These are phyloP conservation scores for Bretschneidera sinensis DNA, from an alignment of 345 rosid genomes.

Conservation along the genomic window DNA sequence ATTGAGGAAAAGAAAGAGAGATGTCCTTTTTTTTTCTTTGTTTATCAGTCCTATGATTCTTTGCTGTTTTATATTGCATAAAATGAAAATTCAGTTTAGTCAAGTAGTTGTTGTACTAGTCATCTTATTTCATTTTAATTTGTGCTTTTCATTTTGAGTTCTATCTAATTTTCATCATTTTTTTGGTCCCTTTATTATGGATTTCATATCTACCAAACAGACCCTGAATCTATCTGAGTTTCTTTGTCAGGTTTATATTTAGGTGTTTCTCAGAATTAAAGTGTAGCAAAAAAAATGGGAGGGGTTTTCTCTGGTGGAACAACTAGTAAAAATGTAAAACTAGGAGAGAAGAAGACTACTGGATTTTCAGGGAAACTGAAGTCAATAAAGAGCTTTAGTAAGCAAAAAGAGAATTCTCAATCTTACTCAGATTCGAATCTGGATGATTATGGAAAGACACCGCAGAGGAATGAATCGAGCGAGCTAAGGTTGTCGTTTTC, in stretches of 20 bases:
- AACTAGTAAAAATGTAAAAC: constrained; percentile 18
- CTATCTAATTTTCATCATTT: not conserved
- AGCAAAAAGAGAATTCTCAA: constrained; percentile 26
- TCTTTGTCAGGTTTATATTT: constrained; percentile 9
- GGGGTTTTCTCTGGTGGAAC: constrained; percentile 48
- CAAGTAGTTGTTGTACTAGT: not conserved
- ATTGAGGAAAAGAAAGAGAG: not conserved
- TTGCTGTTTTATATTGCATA: not conserved
- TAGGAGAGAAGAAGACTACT: constrained; percentile 21
- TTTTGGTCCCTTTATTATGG: not conserved
- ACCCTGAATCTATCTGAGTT: not conserved
- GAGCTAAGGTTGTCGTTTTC: constrained; percentile 38
- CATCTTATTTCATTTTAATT: too few species aligned
- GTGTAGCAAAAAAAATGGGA: constrained; percentile 50
- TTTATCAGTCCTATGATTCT: not conserved
- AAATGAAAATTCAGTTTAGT: not conserved
- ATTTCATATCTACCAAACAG: not conserved
- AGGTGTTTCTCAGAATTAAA: not conserved
- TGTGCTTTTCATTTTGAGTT: too few species aligned
- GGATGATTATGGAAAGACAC: constrained; percentile 15
- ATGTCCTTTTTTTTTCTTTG: not conserved
- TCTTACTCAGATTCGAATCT: constrained; percentile 6
- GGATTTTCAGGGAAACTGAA: constrained; percentile 36
- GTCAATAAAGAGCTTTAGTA: constrained; percentile 30
- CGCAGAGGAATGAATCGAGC: constrained; percentile 19